These are phyloP conservation scores for Aspergillus asperescens DNA, from an alignment of 495 filamentous ascomycete genomes.

Conservation along the genomic window DNA sequence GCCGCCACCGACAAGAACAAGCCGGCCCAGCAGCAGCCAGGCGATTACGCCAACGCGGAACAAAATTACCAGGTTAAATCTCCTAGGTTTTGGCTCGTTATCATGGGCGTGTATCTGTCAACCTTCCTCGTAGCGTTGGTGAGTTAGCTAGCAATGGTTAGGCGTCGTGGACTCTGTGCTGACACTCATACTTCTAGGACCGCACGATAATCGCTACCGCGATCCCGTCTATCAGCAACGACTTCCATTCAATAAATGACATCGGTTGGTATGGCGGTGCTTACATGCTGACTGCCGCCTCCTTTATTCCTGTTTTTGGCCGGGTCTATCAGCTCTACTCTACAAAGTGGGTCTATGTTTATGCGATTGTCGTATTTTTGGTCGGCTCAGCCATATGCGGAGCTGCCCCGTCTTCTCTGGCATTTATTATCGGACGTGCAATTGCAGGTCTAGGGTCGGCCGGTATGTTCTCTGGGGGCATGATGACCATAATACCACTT, in stretches of 20 bases:
- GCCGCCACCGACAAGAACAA: slow-evolving; percentile 13
- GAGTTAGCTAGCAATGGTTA: too few species aligned
- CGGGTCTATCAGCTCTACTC: slow-evolving; percentile 42
- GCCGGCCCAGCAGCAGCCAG: not conserved
- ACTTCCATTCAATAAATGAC: slow-evolving; percentile 27
- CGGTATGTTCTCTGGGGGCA: slow-evolving; percentile 2
- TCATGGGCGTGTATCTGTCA: not conserved
- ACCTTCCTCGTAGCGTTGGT: not conserved
- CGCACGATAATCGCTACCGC: not conserved
- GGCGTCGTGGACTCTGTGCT: too few species aligned
- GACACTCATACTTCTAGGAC: not conserved
- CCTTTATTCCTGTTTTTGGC: slow-evolving; percentile 43
- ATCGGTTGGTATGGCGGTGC: slow-evolving; percentile 50
- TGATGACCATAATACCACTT: slow-evolving; percentile 1
- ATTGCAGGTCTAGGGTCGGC: slow-evolving; percentile 4
- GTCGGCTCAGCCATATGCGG: slow-evolving; percentile 67
- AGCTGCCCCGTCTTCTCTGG: slow-evolving; percentile 56
- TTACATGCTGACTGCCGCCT: slow-evolving; percentile 40
- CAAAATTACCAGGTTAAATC: slow-evolving; percentile 33
- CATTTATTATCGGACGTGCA: slow-evolving; percentile 4
- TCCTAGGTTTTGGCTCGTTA: not conserved
- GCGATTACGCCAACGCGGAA: slow-evolving; percentile 37
- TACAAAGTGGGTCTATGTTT: slow-evolving; percentile 34
- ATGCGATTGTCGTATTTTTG: slow-evolving; percentile 52
- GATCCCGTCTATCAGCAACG: not conserved